Evolutionary conservation across 257 asterid genomes (phyloP).

Genomic region (Haberlea rhodopensis): DNA sequence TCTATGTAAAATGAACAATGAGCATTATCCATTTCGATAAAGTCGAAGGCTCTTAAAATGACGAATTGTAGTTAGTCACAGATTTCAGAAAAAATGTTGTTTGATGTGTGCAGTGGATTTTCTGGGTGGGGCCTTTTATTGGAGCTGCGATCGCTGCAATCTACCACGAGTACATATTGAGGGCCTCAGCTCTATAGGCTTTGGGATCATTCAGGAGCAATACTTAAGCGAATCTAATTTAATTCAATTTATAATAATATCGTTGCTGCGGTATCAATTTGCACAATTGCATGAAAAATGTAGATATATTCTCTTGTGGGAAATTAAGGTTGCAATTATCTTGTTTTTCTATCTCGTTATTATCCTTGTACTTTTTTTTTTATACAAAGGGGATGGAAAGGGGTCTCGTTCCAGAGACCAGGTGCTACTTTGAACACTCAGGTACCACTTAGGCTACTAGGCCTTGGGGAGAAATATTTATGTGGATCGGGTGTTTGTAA

Average conservation of each 20-base stretch:
- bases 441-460: too few species aligned
- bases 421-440: too few species aligned
- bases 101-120: conserved; percentile 34
- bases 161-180: conserved; percentile 40
- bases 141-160: conserved; percentile 45
- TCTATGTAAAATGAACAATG: too few species aligned
- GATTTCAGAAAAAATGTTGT: conserved; percentile 37
- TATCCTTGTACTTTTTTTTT: not conserved
- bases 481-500: too few species aligned
- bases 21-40: too few species aligned
- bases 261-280: not conserved
- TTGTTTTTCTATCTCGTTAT: too few species aligned
- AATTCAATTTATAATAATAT: too few species aligned
- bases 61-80: too few species aligned
- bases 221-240: conserved; percentile 12
- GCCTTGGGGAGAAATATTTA: too few species aligned
- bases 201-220: conserved; percentile 49
- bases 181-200: conserved; percentile 42
- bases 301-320: not conserved
- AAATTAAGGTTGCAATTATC: not conserved
- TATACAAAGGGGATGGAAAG: too few species aligned
- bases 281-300: not conserved
- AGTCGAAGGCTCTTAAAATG: too few species aligned
- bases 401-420: too few species aligned
- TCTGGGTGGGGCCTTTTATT: conserved; percentile 50